Percentiles rank a stretch among this genome's conserved stretches.
Evolutionary conservation across 306 rosid species (phyloP).

Genomic region (Gastrolobium villosum): DNA sequence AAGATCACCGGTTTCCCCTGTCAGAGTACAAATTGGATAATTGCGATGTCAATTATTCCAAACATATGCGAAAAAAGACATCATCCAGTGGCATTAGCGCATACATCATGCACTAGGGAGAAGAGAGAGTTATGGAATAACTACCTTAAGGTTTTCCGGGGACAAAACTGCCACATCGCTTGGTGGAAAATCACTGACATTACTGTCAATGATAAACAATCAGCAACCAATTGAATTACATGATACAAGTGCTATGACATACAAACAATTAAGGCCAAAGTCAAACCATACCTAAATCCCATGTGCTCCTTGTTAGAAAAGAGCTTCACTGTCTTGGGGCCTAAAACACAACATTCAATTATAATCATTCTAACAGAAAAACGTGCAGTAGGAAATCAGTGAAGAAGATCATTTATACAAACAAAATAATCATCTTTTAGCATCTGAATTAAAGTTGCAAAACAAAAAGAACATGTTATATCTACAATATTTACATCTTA

Average conservation of each 20-base stretch:
- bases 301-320: conserved; percentile 96
- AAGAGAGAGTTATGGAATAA: conserved; percentile 29
- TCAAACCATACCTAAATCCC: conserved; percentile 87
- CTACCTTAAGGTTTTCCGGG: conserved; percentile 79
- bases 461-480: not conserved
- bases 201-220: conserved; percentile 68
- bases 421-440: not conserved
- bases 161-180: conserved; percentile 75
- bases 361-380: conserved; percentile 29
- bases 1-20: conserved; percentile 86
- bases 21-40: conserved; percentile 39
- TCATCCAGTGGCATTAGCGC: conserved; percentile 50
- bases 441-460: conserved; percentile 29
- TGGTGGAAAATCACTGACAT: conserved; percentile 89
- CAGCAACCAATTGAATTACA: conserved; percentile 38
- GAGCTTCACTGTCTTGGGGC: conserved; percentile 94
- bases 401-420: conserved; percentile 15
- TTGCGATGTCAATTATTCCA: conserved; percentile 11
- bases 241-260: conserved; percentile 24
- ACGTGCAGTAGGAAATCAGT: conserved; percentile 5
- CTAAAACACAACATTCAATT: conserved; percentile 59
- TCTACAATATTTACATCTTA: not conserved
- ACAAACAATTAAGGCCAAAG: conserved; percentile 35
- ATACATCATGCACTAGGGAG: conserved; percentile 15
- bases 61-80: not conserved